phyloP scores from a whole-genome alignment of 2,329 filamentous ascomycete species.

The Sarocladium brachiariae region DNA sequence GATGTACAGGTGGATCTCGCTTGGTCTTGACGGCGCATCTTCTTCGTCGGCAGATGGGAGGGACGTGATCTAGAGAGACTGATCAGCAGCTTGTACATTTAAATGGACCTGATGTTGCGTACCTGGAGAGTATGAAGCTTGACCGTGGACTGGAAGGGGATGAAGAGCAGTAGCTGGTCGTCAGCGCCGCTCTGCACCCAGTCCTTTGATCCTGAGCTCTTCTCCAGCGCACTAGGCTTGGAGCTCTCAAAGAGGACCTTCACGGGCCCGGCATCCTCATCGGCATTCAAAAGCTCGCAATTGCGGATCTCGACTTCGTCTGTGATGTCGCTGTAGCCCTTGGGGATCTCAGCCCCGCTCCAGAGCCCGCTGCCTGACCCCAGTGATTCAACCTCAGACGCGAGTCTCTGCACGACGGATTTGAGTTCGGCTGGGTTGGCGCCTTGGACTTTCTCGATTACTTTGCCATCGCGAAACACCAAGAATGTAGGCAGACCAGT shows the following conservation, averaged over 20 bases:
- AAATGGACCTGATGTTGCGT: constrained; percentile 11
- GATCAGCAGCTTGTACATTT: constrained; percentile 13
- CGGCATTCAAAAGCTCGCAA: constrained; percentile 81
- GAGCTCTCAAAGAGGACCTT: constrained; percentile 63
- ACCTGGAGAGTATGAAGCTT: constrained; percentile 82
- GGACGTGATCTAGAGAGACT: constrained; percentile 67
- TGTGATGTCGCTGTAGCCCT: constrained; percentile 78
- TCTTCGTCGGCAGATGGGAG: constrained; percentile 63
- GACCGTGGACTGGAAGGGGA: constrained; percentile 79
- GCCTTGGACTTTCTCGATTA: constrained; percentile 64
- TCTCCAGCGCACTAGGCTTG: constrained; percentile 58
- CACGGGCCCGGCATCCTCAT: constrained; percentile 67
- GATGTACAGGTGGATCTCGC: constrained; percentile 75
- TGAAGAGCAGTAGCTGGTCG: constrained; percentile 88
- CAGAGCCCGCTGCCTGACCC: constrained; percentile 46
- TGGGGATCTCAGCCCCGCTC: constrained; percentile 68
- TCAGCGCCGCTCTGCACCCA: constrained; percentile 97
- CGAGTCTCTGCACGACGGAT: constrained; percentile 63
- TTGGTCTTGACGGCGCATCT: constrained; percentile 72
- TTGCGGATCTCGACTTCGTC: constrained; percentile 72
- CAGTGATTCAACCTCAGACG: constrained; percentile 56
- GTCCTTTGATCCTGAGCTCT: constrained; percentile 50
- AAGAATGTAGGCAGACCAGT: constrained; percentile 85
- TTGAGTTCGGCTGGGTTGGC: constrained; percentile 67
- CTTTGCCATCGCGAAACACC: constrained; percentile 67